These are phyloP conservation scores for Amoeboaphelidium occidentale DNA, from an alignment of 371 early-diverging fungal genomes.

Conservation along the genomic window DNA sequence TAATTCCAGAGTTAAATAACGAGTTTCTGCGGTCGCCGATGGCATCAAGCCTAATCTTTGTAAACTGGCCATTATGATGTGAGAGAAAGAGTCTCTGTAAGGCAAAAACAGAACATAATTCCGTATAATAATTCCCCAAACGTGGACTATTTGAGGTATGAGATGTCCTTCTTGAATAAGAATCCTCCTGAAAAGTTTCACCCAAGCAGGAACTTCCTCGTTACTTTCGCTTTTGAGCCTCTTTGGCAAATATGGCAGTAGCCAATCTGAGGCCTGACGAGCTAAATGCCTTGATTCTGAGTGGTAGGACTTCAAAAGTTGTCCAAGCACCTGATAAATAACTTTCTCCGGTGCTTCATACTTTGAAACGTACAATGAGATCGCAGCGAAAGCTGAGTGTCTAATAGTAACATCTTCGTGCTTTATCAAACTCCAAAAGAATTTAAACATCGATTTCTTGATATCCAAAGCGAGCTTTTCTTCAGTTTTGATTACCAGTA, in stretches of 20 bases:
- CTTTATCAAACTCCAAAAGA: constrained; percentile 72
- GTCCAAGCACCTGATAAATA: constrained; percentile 61
- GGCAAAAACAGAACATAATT: constrained; percentile 71
- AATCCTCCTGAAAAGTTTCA: constrained; percentile 56
- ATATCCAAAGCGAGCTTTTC: too few relatives aligned
- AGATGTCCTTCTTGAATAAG: constrained; percentile 74
- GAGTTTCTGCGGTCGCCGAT: constrained; percentile 61
- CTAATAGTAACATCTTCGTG: constrained; percentile 78
- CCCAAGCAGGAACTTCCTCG: constrained; percentile 59
- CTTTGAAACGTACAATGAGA: constrained; percentile 67
- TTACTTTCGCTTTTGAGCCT: constrained; percentile 20
- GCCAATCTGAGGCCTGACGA: constrained; percentile 73
- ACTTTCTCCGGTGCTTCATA: constrained; percentile 81
- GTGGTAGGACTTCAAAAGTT: constrained; percentile 64
- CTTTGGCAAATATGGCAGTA: constrained; percentile 63
- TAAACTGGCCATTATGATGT: constrained; percentile 58
- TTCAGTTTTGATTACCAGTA: too few relatives aligned
- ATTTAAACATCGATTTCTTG: too few relatives aligned
- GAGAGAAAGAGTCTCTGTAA: constrained; percentile 60
- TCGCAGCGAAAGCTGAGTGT: constrained; percentile 75
- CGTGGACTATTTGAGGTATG: constrained; percentile 54
- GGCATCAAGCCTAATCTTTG: constrained; percentile 59
- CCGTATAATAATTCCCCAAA: constrained; percentile 70
- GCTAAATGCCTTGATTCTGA: constrained; percentile 45
- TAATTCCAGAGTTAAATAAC: constrained; percentile 63